Evolutionary conservation across 257 asterid species (phyloP), one percentile per base, ranked within the genome.

Genomic region (Vinca minor): DNA sequence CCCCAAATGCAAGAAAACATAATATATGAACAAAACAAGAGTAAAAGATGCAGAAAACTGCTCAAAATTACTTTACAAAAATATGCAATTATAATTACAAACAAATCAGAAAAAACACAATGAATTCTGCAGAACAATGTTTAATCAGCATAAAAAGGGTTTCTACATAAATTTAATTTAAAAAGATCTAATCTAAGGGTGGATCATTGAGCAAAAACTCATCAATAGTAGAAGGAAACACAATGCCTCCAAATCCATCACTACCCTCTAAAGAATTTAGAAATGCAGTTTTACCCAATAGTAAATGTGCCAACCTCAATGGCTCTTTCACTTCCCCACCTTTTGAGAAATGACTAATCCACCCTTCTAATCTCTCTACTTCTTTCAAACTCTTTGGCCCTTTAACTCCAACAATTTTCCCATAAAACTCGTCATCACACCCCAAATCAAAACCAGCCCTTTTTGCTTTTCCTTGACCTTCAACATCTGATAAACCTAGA

Each of bases 151-250:
- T 1, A 36, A 3, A 23, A 17, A 32, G 25, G 62, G 34, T n/a
- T n/a, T n/a, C n/a, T n/a, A n/a, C n/a, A n/a, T n/a, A n/a, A n/a
- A n/a, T n/a, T n/a, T n/a, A n/a, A n/a, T 20, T 36, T 59, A 59
- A 18, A 57, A 0, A 64, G 0, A 28, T 25, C 72, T 76, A 77
- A 57, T 69, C 73, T 2, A 21, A 36, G 0, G 87, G 87, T 25
- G 91, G 95, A 42, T 82, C 95, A 70, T 71, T 70, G 67, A 67
- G 78, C 84, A 87, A 79, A 76, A 82, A 84, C 68, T 82, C 87
- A 44, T 76, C 84, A 31, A 82, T 45, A 8, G 86, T 82, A 3
- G 82, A n/a, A 47, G 89, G 87, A 47, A 75, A 84, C 32, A 56
- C 85, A 57, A 78, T 31, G 49, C 81, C 87, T 73, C 64, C 82